Evolutionary conservation across 2,329 filamentous ascomycete genomes (phyloP), one percentile per base, ranked within the genome.

Genomic region (Harringtonia lauricola): DNA sequence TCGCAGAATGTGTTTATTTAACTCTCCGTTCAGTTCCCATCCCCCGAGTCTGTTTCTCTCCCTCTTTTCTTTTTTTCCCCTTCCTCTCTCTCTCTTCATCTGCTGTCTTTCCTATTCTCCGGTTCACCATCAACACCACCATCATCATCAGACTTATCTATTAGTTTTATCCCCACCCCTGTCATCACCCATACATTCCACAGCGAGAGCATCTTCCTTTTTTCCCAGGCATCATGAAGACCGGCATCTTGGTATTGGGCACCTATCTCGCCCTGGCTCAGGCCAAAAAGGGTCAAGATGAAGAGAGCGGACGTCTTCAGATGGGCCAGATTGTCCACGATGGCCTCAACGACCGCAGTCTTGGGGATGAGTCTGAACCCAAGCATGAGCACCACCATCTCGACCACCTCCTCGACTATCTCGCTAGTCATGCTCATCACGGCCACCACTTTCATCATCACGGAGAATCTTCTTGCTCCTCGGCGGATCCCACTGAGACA

Each of bases 161-260:
- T 26, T 17, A 33, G 19, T 29, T 34, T 19, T 19, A 19, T 17
- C 4, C 10, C 2, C 13, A 14, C 31, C 19, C 30, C 36, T 41
- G 21, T 26, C 12, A 44, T 41, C 14, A 21, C 34, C 36, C 4
- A 30, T 17, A 14, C 29, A 34, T 34, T 40, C 36, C 8, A 29
- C 28, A n/a, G 26, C 22, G 24, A n/a, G 33, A 31, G 24, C 17
- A 28, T 19, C 15, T 21, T 8, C 19, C n/a, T n/a, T 15, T 22
- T 41, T 8, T 24, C n/a, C 33, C 21, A 33, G 30, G 14, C 48
- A 46, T 30, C 39, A 51, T 51, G 49, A 51, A 49, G 46, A 42
- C 48, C 18, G 17, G 43, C 12, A 35, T 47, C 6, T 30, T 51
- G 15, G n/a, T 50, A 21, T 28, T 48, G 15, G 37, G 48, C n/a